Percentiles rank a stretch among this genome's conserved stretches.
Evolutionary conservation across 768 basidiomycete genomes (phyloP).

Genomic region (Mycena galericulata): DNA sequence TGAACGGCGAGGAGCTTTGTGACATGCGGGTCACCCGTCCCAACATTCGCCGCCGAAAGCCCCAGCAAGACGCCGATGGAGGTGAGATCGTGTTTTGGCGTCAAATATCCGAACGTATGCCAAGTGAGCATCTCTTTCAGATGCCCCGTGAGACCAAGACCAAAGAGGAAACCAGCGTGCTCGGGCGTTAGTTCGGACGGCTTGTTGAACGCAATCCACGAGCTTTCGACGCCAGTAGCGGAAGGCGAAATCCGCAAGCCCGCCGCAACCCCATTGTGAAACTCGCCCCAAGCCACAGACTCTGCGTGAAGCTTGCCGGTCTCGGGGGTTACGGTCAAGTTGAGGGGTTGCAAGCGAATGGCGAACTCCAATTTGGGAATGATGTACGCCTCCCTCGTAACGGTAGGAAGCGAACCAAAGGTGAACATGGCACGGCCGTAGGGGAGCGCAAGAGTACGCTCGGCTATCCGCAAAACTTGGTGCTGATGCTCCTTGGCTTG

Average conservation of each 20-base stretch:
- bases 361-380: conserved; percentile 86
- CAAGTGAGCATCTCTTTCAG: conserved; percentile 90
- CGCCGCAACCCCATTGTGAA: conserved; percentile 96
- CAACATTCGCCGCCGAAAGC: conserved; percentile 91
- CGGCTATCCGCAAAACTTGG: conserved; percentile 83
- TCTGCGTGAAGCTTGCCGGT: conserved; percentile 80
- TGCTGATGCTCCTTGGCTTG: conserved; percentile 87
- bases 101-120: conserved; percentile 96
- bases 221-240: conserved; percentile 85
- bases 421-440: conserved; percentile 94
- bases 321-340: conserved; percentile 73
- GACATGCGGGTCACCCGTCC: conserved; percentile 86
- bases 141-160: conserved; percentile 93
- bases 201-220: conserved; percentile 97
- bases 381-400: conserved; percentile 81
- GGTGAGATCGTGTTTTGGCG: conserved; percentile 95
- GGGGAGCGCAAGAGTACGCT: conserved; percentile 90
- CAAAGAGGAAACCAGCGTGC: conserved; percentile 97
- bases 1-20: conserved; percentile 94
- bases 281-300: conserved; percentile 91
- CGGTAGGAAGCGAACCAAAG: conserved; percentile 82
- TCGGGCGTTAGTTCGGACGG: conserved; percentile 91
- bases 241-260: conserved; percentile 86
- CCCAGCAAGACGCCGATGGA: conserved; percentile 94
- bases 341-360: conserved; percentile 80